Evolutionary conservation across 768 basidiomycete species (phyloP), one percentile per base, ranked within the genome.

Genomic region (Termitomyces sp.): DNA sequence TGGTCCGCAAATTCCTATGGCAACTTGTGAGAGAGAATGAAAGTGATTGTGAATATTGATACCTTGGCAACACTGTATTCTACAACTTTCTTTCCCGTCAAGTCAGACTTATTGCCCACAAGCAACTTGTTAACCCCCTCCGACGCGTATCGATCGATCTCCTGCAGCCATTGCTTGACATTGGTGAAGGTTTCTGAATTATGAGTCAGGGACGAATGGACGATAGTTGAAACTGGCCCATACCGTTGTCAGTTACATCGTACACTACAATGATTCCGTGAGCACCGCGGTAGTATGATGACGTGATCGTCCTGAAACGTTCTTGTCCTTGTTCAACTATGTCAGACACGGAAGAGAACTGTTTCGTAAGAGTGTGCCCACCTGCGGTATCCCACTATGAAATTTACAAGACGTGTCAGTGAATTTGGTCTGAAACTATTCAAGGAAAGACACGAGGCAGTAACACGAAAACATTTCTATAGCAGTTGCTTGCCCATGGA

Each of bases 251-350:
- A 45, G 95, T 96, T 55, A 98, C 95, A 72, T 94, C 92, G 78
- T 98, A 98, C n/a, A 98, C 95, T 52, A 98, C 90, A 68, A 98
- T 91, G 71, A 98, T 98, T 63, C 97, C 97, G 71, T 96, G 94
- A 50, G 97, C 97, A 44, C 97, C 97, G 60, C 97, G 86, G 79
- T 99, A 99, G 81, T 99, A 99, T n/a, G 95, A 93, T 3, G 95
- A 94, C 7, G 97, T 98, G 73, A 99, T 99, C 15, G 97, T 98
- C 61, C 97, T 86, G 89, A 98, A 98, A 33, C 95, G 87, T 75
- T 99, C 97, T 74, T 99, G 97, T 41, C 97, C 91, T n/a, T 92
- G 61, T 62, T 57, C 45, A 20, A 61, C 41, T 47, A 55, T 16
- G 47, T 50, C 49, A 53, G 62, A 61, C 63, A 60, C 44, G 36